Base-by-base conservation (phyloP, 2,329 filamentous ascomycete species). In the Trichoderma harzianum region DNA sequence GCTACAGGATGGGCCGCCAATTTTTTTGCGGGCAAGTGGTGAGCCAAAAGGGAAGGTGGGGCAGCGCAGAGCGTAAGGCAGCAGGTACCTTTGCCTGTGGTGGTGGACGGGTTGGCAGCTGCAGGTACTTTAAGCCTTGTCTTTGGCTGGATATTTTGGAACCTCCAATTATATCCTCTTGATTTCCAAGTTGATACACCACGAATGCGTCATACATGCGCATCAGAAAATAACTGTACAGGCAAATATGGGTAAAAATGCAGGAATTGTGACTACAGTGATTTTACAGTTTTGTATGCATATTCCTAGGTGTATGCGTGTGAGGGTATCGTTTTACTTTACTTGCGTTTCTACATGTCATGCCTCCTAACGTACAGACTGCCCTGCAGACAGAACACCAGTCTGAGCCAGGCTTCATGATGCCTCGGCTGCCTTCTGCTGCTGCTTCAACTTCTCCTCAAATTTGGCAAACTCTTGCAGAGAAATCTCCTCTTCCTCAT, bases 401-500 rank as follows among this genome's bases (percentile, higher is more conserved):
- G 2, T 12, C 24, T 24, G 21, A 66, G 30, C 30, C 14, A 36
- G 36, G 18, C 26, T 62, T 69, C 21, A 51, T 47, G 57, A 32
- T 12, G 67, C 57, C 57, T 53, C 67, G 30, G 57, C 67, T 21
- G 11, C 26, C 67, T 53, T 61, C 30, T 53, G 57, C 75, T 53
- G 57, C 75, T 84, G 83, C 79, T 85, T 87, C 70, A 90, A 81
- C 82, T 89, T 98, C 84, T 98, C 93, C 81, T 98, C 95, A 79
- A 98, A 98, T 82, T 93, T 96, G 75, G 92, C 93, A 83, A 99
- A 98, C 79, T 98, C 95, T 76, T 91, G 84, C 78, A 95, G 82
- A 0, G 95, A 90, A 75, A 98, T 88, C 81, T 97, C 93, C 80
- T 98, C 96, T 82, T 98, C 96, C 77, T 93, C 88, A 77, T 98